Percentiles rank a stretch among this genome's conserved stretches.
Conservation (phyloP, 345 rosid genomes). For the Turritis glabra region DNA sequence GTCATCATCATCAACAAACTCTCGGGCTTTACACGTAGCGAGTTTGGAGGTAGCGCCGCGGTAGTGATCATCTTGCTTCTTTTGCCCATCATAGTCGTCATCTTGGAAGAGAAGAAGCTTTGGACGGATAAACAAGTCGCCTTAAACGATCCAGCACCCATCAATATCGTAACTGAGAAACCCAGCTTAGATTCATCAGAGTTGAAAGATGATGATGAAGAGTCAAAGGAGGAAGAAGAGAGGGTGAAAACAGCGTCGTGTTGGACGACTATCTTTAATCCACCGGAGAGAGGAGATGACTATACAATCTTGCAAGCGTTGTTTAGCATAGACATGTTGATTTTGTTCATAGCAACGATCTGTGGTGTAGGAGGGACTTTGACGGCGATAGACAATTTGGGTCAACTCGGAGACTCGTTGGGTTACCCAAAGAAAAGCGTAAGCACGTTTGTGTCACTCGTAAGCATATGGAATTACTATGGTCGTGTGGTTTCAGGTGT, state of each 20-base stretch:
- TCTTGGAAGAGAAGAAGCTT: slow-evolving; percentile 47
- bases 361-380: slow-evolving; percentile 55
- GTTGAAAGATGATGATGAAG: not conserved
- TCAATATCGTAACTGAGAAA: slow-evolving; percentile 38
- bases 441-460: slow-evolving; percentile 52
- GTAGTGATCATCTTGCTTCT: slow-evolving; percentile 42
- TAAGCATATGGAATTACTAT: slow-evolving; percentile 60
- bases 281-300: slow-evolving; percentile 58
- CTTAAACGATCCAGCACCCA: slow-evolving; percentile 30
- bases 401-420: slow-evolving; percentile 47
- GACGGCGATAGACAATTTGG: slow-evolving; percentile 50
- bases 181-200: not conserved
- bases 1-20: slow-evolving; percentile 44
- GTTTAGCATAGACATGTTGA: slow-evolving; percentile 57
- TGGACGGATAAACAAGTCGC: slow-evolving; percentile 37
- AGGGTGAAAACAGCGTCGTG: slow-evolving; percentile 35
- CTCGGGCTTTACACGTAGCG: slow-evolving; percentile 39
- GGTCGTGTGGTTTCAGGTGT: slow-evolving; percentile 56
- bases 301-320: slow-evolving; percentile 56
- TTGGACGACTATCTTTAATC: not conserved
- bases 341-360: slow-evolving; percentile 47
- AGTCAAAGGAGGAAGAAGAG: not conserved
- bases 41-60: slow-evolving; percentile 44
- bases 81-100: slow-evolving; percentile 45
- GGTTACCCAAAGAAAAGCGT: slow-evolving; percentile 48